Conservation (phyloP, 106 monocot genomes). For the Phalaenopsis aphrodite region DNA sequence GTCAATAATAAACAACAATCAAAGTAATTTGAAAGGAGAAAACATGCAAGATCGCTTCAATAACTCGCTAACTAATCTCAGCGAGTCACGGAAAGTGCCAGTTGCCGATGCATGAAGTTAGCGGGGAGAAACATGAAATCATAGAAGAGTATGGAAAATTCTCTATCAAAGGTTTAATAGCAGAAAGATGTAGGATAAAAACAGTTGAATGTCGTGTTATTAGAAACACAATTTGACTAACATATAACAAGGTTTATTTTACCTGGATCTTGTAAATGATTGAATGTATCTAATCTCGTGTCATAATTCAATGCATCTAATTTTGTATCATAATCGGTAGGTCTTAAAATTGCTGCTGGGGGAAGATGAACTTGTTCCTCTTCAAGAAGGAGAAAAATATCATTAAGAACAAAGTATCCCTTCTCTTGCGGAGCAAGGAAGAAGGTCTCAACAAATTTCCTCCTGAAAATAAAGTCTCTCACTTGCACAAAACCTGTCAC, state of each 20-base stretch:
- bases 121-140: background rate
- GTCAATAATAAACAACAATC: background rate
- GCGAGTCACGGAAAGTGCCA: background rate
- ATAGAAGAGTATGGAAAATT: background rate
- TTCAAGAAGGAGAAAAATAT: conserved; percentile 60
- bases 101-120: background rate
- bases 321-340: conserved; percentile 24
- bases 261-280: conserved; percentile 40
- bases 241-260: background rate
- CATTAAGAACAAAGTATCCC: conserved; percentile 67
- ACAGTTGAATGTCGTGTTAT: background rate
- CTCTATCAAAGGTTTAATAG: background rate
- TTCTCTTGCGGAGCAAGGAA: conserved; percentile 77
- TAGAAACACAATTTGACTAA: background rate
- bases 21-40: background rate
- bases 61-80: background rate
- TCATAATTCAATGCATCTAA: conserved; percentile 13
- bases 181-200: background rate
- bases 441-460: conserved; percentile 67
- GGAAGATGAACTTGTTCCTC: conserved; percentile 31
- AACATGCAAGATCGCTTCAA: background rate
- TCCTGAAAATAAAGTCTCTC: conserved; percentile 26
- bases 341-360: conserved; percentile 4
- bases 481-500: conserved; percentile 50
- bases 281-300: background rate